Percentiles rank a stretch among this genome's conserved stretches.
These are phyloP conservation scores for Gillenia trifoliata DNA, from an alignment of 306 rosid species.

Conservation along the genomic window DNA sequence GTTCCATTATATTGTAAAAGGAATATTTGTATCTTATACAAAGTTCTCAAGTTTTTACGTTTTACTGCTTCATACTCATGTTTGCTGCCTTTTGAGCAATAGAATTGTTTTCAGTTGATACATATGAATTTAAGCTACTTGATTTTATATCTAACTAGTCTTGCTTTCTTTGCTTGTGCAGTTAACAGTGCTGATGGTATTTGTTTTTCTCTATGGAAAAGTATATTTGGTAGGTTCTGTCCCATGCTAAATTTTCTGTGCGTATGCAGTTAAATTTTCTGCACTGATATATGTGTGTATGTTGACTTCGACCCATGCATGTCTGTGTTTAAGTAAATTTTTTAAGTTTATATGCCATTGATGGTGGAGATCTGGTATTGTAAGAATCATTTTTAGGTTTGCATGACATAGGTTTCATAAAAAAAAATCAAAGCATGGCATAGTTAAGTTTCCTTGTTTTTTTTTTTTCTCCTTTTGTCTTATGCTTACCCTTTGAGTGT, in stretches of 20 bases:
- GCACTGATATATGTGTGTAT: neutral
- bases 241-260: neutral
- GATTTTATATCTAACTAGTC: constrained; percentile 20
- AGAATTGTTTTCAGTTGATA: neutral
- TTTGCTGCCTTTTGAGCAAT: neutral
- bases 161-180: constrained; percentile 39
- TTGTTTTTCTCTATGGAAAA: constrained; percentile 80
- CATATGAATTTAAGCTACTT: neutral
- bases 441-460: no score
- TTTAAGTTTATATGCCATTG: neutral
- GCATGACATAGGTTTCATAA: neutral
- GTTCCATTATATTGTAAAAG: neutral
- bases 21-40: neutral
- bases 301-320: neutral
- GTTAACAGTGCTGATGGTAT: constrained; percentile 89
- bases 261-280: neutral
- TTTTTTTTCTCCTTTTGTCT: neutral
- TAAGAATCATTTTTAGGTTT: neutral
- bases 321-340: neutral
- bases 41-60: neutral
- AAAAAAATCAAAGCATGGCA: no score
- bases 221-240: constrained; percentile 66
- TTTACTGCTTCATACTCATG: neutral
- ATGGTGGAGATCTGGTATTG: neutral
- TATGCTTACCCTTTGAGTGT: neutral